phyloP scores from a whole-genome alignment of 2,329 filamentous ascomycete genomes.

The Xylaria digitata region DNA sequence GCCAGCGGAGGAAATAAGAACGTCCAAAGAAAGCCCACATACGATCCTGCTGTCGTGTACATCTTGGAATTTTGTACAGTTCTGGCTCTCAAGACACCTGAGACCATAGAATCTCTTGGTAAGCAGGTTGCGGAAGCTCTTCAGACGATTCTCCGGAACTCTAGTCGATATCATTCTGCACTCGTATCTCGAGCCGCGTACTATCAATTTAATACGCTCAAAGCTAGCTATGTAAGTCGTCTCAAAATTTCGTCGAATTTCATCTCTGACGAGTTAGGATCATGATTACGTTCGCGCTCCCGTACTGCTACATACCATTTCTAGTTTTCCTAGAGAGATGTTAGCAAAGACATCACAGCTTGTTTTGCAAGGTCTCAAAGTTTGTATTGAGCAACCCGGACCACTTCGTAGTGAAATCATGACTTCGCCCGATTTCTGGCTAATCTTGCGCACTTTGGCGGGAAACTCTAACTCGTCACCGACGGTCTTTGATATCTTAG shows the following conservation, averaged over 20 bases:
- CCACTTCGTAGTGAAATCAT: constrained; percentile 91
- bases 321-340: constrained; percentile 82
- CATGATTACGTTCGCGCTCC: constrained; percentile 92
- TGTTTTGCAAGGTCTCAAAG: constrained; percentile 80
- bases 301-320: constrained; percentile 90
- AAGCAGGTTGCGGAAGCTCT: constrained; percentile 83
- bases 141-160: constrained; percentile 84
- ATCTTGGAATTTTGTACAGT: constrained; percentile 91
- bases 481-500: constrained; percentile 87
- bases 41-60: constrained; percentile 89
- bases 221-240: constrained; percentile 81
- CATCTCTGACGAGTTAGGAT: constrained; percentile 66
- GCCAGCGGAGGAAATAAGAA: constrained; percentile 71
- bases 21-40: constrained; percentile 68
- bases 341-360: constrained; percentile 80
- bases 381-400: constrained; percentile 81
- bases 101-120: constrained; percentile 78
- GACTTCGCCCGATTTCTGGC: constrained; percentile 97
- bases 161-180: constrained; percentile 82
- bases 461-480: constrained; percentile 75
- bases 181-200: constrained; percentile 85
- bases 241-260: background rate
- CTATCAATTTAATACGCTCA: constrained; percentile 85
- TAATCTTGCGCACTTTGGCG: constrained; percentile 81
- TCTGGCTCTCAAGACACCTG: constrained; percentile 78